These are phyloP conservation scores for Mangifera indica DNA, from an alignment of 345 rosid genomes.

Conservation along the genomic window DNA sequence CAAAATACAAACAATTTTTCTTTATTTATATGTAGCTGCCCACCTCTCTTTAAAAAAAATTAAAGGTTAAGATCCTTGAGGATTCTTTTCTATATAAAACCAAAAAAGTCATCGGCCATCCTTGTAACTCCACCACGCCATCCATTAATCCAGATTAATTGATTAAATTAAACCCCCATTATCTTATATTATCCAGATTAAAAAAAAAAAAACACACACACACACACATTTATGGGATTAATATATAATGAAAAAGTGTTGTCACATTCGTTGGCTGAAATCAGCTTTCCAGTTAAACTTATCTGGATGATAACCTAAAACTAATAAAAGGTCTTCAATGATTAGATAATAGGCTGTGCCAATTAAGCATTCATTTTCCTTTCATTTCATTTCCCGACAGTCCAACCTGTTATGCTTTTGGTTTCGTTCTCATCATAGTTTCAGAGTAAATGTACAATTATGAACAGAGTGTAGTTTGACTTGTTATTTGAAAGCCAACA, in stretches of 20 bases:
- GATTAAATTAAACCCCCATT: neutral
- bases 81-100: neutral
- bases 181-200: slow-evolving; percentile 13
- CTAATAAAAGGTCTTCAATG: neutral
- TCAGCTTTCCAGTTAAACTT: slow-evolving; percentile 29
- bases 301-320: slow-evolving; percentile 28
- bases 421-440: neutral
- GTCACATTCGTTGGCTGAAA: slow-evolving; percentile 26
- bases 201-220: neutral
- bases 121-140: neutral
- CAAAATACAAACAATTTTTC: neutral
- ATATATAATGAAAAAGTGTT: slow-evolving; percentile 3
- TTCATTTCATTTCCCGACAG: neutral
- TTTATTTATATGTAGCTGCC: neutral
- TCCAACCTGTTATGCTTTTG: neutral
- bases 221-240: neutral
- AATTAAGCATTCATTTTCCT: neutral
- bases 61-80: neutral
- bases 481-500: too few relatives aligned
- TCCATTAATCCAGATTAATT: neutral
- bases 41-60: neutral
- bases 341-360: neutral
- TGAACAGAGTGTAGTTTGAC: too few relatives aligned
- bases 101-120: neutral
- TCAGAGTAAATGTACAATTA: too few relatives aligned